Conservation (phyloP, 2,329 filamentous ascomycete genomes). For the Tolypocladium album region DNA sequence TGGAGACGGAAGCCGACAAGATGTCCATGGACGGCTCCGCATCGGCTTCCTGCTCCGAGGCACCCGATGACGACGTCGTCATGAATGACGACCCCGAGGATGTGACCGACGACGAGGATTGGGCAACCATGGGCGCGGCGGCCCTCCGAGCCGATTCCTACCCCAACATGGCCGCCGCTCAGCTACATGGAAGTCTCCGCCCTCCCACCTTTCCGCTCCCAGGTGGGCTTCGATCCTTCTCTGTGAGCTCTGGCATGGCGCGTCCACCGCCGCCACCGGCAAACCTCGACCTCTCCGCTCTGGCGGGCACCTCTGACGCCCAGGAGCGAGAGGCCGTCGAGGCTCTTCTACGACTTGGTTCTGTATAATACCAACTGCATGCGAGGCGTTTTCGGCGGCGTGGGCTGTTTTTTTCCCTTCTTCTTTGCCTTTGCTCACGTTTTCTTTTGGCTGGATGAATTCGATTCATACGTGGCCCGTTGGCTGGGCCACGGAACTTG, state of each 20-base stretch:
- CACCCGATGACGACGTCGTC: conserved; percentile 53
- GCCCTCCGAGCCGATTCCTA: conserved; percentile 64
- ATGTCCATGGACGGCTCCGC: conserved; percentile 74
- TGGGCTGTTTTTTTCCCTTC: conserved; percentile 1
- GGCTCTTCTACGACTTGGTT: conserved; percentile 70
- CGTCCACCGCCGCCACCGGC: conserved; percentile 39
- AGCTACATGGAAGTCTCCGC: conserved; percentile 34
- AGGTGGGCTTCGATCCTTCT: conserved; percentile 36
- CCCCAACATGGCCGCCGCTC: conserved; percentile 42
- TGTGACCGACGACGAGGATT: conserved; percentile 91
- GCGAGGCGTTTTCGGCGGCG: conserved; percentile 36
- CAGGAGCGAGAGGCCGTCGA: conserved; percentile 76
- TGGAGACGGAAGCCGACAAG: conserved; percentile 82
- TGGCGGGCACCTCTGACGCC: conserved; percentile 46
- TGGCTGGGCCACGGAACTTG: conserved; percentile 21
- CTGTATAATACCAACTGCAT: conserved; percentile 54
- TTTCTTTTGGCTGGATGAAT: conserved; percentile 3
- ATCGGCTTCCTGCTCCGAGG: conserved; percentile 68
- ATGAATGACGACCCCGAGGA: conserved; percentile 73
- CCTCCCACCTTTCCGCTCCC: conserved; percentile 37
- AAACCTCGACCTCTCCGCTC: conserved; percentile 40
- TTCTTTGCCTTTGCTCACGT: conserved; percentile 3
- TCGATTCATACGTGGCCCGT: conserved; percentile 11
- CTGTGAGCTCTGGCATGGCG: conserved; percentile 39
- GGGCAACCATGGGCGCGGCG: conserved; percentile 80